Percentiles rank a stretch among this genome's conserved stretches.
Conservation (phyloP, 148 eudicot species). For the Vaccinium vitisidaea region DNA sequence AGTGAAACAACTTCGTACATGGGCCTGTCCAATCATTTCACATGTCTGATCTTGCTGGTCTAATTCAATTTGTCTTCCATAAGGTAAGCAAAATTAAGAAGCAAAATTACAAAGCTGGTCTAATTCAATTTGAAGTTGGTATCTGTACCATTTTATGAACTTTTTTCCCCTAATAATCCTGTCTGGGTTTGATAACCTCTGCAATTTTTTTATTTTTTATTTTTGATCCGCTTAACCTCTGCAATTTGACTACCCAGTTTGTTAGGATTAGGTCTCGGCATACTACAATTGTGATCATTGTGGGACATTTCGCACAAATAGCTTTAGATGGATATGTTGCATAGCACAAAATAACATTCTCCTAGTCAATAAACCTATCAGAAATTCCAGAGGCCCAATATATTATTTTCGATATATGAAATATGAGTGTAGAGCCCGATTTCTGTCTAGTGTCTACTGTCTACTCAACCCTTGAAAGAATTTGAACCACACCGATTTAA, state of each 20-base stretch:
- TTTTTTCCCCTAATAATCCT: not conserved
- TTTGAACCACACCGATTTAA: not conserved
- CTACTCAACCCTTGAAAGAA: not conserved
- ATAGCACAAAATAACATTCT: not conserved
- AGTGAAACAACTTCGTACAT: not conserved
- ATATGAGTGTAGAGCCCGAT: not conserved
- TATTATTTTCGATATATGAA: not conserved
- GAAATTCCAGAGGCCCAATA: not conserved
- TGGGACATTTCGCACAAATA: not conserved
- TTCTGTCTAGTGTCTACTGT: not conserved
- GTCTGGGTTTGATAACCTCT: slow-evolving; percentile 2
- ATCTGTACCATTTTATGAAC: not conserved
- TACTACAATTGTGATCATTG: not conserved
- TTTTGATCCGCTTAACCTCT: not conserved
- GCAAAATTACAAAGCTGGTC: not conserved
- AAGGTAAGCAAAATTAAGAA: not conserved
- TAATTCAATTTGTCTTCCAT: not conserved
- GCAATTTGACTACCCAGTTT: not conserved
- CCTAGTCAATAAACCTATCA: not conserved
- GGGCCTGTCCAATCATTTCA: not conserved
- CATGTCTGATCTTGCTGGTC: not conserved
- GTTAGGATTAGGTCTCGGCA: not conserved
- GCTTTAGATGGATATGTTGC: not conserved
- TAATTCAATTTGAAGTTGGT: too few relatives aligned
- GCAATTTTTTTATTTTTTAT: not conserved